A percentile compares a stretch with the other conserved stretches of the same genome.
Conservation (phyloP, 2,329 filamentous ascomycete species). For the Phialophora verrucosa region DNA sequence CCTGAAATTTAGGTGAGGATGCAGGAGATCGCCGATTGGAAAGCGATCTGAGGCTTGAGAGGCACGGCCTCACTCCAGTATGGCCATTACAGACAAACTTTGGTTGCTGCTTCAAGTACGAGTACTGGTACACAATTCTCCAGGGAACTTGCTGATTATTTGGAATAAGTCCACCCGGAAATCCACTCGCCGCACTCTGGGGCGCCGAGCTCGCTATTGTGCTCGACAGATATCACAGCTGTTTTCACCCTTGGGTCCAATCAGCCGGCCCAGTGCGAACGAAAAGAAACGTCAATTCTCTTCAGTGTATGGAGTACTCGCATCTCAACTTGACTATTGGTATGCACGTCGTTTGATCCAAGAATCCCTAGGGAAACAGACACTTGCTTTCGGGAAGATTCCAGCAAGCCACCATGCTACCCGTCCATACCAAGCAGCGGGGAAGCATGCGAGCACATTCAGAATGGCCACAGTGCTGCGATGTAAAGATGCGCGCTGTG, state of each 20-base stretch:
- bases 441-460: not conserved
- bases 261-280: not conserved
- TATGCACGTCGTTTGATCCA: no score
- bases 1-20: conserved; percentile 1
- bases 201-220: not conserved
- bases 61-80: not conserved
- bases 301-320: not conserved
- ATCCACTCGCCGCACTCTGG: not conserved
- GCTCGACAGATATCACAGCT: not conserved
- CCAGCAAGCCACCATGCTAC: not conserved
- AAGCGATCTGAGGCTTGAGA: not conserved
- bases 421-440: not conserved
- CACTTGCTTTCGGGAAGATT: not conserved
- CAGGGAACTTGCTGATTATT: not conserved
- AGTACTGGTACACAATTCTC: not conserved
- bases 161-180: not conserved
- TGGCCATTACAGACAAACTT: not conserved
- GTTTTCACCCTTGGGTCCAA: not conserved
- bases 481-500: not conserved
- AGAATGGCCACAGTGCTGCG: not conserved
- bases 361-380: not conserved
- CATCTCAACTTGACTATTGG: no score
- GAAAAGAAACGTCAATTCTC: not conserved
- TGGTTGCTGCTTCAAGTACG: not conserved
- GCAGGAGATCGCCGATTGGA: conserved; percentile 6